Evolutionary conservation across 129 eudicot genomes (phyloP).

Genomic region (Scalesia atractyloides): DNA sequence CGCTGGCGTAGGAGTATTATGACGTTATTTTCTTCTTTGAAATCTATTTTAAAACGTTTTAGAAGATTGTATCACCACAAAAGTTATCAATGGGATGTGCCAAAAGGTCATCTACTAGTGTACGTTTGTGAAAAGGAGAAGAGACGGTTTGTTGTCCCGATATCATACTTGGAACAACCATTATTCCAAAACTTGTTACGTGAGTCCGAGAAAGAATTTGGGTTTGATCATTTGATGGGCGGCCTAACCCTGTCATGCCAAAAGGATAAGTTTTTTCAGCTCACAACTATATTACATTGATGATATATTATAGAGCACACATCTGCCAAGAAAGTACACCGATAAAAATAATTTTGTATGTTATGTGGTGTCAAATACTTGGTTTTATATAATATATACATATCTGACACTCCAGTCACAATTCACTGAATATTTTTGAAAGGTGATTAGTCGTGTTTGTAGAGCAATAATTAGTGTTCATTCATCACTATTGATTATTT

Average conservation of each 20-base stretch:
- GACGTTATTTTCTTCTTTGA: background rate
- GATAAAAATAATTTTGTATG: no score
- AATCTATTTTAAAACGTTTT: background rate
- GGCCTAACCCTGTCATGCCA: background rate
- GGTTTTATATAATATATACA: no score
- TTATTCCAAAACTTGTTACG: background rate
- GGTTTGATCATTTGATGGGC: background rate
- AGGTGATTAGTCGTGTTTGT: no score
- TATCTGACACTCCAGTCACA: no score
- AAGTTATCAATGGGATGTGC: conserved; percentile 3
- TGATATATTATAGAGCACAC: no score
- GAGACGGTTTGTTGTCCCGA: background rate
- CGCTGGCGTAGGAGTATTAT: background rate
- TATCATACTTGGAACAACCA: background rate
- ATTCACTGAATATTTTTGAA: no score
- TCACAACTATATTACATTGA: no score
- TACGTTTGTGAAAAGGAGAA: conserved; percentile 11
- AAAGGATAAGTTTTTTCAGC: background rate
- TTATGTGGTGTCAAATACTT: no score
- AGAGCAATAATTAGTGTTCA: no score
- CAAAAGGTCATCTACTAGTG: conserved; percentile 14
- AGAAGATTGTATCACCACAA: background rate
- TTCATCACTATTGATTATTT: no score
- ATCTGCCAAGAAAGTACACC: no score
- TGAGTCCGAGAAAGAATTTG: background rate